phyloP scores from a whole-genome alignment of 1,284 basidiomycete genomes.

The Thelephora terrestris region DNA sequence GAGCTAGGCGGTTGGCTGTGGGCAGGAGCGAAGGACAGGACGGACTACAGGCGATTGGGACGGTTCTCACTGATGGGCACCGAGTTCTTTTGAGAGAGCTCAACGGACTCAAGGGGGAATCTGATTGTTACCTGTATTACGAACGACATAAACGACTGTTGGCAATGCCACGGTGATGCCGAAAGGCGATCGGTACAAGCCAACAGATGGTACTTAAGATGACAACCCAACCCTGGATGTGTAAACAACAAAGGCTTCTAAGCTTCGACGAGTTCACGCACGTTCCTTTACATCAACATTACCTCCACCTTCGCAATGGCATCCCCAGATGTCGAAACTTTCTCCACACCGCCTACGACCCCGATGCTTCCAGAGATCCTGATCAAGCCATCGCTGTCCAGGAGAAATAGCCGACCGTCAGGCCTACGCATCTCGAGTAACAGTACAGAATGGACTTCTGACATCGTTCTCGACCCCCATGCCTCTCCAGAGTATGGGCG shows the following conservation, averaged over 20 bases:
- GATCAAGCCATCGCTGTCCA: constrained; percentile 24
- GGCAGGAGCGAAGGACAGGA: constrained; percentile 64
- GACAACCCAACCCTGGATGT: too few species aligned
- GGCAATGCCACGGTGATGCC: too few species aligned
- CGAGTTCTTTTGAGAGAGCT: constrained; percentile 46
- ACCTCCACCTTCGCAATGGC: constrained; percentile 7
- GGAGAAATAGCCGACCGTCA: constrained; percentile 21
- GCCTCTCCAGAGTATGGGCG: constrained; percentile 15
- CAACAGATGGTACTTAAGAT: too few species aligned
- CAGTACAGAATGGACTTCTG: constrained; percentile 17
- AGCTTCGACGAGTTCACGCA: neutral
- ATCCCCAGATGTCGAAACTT: constrained; percentile 42
- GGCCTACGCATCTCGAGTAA: constrained; percentile 19
- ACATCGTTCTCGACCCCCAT: constrained; percentile 23
- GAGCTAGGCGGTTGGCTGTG: constrained; percentile 69
- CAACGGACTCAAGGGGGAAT: neutral
- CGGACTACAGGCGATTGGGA: constrained; percentile 52
- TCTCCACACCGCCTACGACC: constrained; percentile 54
- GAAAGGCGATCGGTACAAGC: too few species aligned
- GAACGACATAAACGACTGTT: too few species aligned
- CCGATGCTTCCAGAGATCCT: constrained; percentile 25
- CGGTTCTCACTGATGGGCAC: constrained; percentile 57
- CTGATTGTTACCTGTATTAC: neutral
- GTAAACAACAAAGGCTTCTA: too few species aligned
- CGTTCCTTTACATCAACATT: too few species aligned